Percentiles rank a stretch among this genome's conserved stretches.
phyloP scores from a whole-genome alignment of 495 filamentous ascomycete species.

The Xylaria venustula region DNA sequence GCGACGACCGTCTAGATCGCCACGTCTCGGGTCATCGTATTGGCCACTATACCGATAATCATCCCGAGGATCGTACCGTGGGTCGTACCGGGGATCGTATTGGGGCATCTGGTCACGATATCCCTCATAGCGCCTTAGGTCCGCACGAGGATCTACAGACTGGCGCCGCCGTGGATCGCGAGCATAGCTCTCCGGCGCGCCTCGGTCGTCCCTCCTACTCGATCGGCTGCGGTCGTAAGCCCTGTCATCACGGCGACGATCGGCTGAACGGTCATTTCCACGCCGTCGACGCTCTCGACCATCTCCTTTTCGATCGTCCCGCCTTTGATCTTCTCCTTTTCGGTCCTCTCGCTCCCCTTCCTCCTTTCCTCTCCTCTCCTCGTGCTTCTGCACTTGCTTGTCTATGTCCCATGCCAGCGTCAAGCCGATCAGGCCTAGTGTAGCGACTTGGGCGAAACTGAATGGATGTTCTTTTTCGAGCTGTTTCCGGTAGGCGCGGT shows the following conservation, averaged over 20 bases:
- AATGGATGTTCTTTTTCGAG: constrained; percentile 26
- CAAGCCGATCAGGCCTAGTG: constrained; percentile 25
- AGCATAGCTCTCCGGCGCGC: neutral
- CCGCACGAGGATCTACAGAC: constrained; percentile 11
- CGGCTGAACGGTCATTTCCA: neutral
- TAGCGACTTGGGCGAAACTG: constrained; percentile 19
- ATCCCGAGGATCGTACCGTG: constrained; percentile 14
- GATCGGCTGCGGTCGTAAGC: neutral
- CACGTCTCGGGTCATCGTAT: constrained; percentile 2
- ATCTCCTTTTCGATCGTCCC: no score
- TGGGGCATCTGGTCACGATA: constrained; percentile 12
- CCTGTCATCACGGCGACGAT: neutral
- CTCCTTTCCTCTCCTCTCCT: constrained; percentile 25
- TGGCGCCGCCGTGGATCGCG: constrained; percentile 7
- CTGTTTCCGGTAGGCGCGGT: constrained; percentile 28
- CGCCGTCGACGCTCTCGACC: constrained; percentile 6
- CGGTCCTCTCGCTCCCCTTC: constrained; percentile 6
- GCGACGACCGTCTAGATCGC: constrained; percentile 4
- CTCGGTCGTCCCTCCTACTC: neutral
- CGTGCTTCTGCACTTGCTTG: constrained; percentile 26
- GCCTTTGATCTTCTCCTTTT: no score
- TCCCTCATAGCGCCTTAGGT: constrained; percentile 17
- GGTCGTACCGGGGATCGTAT: constrained; percentile 16
- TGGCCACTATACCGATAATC: constrained; percentile 8
- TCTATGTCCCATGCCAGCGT: constrained; percentile 30